Evolutionary conservation across 2,329 filamentous ascomycete genomes (phyloP).

Genomic region (Drechmeria coniospora): DNA sequence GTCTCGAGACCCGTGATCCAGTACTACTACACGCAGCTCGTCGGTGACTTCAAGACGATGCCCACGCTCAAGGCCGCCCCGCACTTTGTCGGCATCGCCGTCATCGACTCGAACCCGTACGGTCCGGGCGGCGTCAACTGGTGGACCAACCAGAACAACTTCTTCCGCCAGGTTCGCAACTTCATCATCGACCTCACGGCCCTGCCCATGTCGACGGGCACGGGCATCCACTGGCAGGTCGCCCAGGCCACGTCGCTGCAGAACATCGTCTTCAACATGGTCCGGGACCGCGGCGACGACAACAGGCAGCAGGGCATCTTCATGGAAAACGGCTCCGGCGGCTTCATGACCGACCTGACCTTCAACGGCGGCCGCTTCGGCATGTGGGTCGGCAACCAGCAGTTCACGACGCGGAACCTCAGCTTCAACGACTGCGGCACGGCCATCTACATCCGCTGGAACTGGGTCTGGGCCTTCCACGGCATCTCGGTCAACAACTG

Average conservation of each 20-base stretch:
- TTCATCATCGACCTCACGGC: constrained; percentile 62
- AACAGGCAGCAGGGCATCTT: constrained; percentile 67
- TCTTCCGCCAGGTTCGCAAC: constrained; percentile 72
- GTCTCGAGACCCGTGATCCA: constrained; percentile 68
- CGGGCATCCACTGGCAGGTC: constrained; percentile 74
- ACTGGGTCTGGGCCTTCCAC: constrained; percentile 77
- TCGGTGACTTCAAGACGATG: constrained; percentile 60
- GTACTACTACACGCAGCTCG: constrained; percentile 85
- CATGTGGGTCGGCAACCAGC: constrained; percentile 70
- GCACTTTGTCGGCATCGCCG: constrained; percentile 67
- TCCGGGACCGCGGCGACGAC: constrained; percentile 42
- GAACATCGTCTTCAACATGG: constrained; percentile 72
- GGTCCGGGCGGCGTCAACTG: constrained; percentile 50
- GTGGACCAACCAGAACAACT: constrained; percentile 73
- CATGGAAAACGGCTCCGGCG: constrained; percentile 74
- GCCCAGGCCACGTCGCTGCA: constrained; percentile 70
- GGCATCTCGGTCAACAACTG: constrained; percentile 60
- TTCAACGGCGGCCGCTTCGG: constrained; percentile 74
- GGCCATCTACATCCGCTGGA: constrained; percentile 81
- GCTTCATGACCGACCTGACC: constrained; percentile 67
- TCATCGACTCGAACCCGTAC: constrained; percentile 85
- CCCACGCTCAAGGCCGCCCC: constrained; percentile 63
- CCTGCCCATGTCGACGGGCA: constrained; percentile 43
- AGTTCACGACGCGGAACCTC: constrained; percentile 73
- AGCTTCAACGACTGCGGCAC: constrained; percentile 72